Evolutionary conservation across 768 basidiomycete species (phyloP).

Genomic region (Boletus patriciae): DNA sequence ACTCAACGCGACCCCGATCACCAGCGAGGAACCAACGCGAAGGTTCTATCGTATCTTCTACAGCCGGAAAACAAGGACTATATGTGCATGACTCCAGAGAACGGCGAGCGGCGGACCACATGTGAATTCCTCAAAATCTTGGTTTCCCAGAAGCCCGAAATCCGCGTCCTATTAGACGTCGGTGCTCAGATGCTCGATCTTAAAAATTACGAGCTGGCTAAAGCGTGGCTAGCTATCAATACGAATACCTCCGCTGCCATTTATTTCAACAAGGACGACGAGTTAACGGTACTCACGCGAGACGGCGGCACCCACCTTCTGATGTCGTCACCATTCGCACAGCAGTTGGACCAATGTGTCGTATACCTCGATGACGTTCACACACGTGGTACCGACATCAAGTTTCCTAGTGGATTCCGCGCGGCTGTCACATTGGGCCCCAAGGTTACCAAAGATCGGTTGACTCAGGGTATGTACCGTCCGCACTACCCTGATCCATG

Average conservation of each 20-base stretch:
- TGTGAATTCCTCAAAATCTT: slow-evolving; percentile 30
- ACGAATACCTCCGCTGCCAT: slow-evolving; percentile 27
- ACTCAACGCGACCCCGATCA: slow-evolving; percentile 28
- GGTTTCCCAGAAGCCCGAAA: slow-evolving; percentile 35
- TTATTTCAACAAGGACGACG: slow-evolving; percentile 36
- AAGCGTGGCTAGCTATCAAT: slow-evolving; percentile 39
- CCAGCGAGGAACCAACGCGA: slow-evolving; percentile 47
- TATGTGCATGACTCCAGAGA: slow-evolving; percentile 8
- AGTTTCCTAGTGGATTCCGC: slow-evolving; percentile 15
- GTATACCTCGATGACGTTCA: slow-evolving; percentile 20
- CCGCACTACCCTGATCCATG: not conserved
- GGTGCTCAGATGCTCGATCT: slow-evolving; percentile 59
- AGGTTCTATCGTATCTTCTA: slow-evolving; percentile 32
- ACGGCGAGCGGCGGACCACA: slow-evolving; percentile 19
- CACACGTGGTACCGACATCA: slow-evolving; percentile 21
- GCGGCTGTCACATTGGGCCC: slow-evolving; percentile 18
- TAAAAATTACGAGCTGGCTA: slow-evolving; percentile 41
- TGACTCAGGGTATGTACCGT: slow-evolving; percentile 13
- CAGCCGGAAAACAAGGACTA: slow-evolving; percentile 24
- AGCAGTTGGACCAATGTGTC: slow-evolving; percentile 35
- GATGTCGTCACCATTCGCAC: slow-evolving; percentile 33
- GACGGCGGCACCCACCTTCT: slow-evolving; percentile 32
- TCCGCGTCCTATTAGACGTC: slow-evolving; percentile 53
- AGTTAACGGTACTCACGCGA: slow-evolving; percentile 33
- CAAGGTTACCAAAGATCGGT: slow-evolving; percentile 18